Evolutionary conservation across 345 rosid species (phyloP).

Genomic region (Salix koriyanagi): DNA sequence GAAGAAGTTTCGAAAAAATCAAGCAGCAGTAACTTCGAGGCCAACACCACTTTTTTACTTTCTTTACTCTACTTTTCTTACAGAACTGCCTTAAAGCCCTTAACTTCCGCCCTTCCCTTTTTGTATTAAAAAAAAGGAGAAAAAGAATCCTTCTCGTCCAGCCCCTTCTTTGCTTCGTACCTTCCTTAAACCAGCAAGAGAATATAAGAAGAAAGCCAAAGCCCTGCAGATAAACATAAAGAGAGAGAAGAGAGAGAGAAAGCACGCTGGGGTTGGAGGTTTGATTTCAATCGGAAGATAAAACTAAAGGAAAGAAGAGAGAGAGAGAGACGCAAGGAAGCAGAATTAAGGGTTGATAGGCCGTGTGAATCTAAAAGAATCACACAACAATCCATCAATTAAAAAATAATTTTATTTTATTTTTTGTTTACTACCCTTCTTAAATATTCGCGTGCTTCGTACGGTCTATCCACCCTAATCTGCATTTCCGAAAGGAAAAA

Average conservation of each 20-base stretch:
- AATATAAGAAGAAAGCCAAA: constrained; percentile 3
- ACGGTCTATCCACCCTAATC: constrained; percentile 80
- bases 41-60: neutral
- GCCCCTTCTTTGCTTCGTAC: neutral
- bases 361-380: constrained; percentile 69
- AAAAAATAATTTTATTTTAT: neutral
- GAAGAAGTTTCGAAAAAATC: neutral
- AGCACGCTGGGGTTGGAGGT: neutral
- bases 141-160: neutral
- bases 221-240: neutral
- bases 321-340: constrained; percentile 20
- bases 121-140: neutral
- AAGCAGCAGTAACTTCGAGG: neutral
- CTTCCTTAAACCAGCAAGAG: neutral
- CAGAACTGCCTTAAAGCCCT: too few relatives aligned
- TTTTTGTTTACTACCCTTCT: constrained; percentile 11
- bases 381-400: constrained; percentile 22
- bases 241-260: constrained; percentile 13
- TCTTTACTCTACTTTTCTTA: too few relatives aligned
- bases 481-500: constrained; percentile 17
- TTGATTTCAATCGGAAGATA: too few relatives aligned
- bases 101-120: too few relatives aligned
- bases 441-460: constrained; percentile 62
- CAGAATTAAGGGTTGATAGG: constrained; percentile 64
- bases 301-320: neutral